These are phyloP conservation scores for Fusarium duplospermum DNA, from an alignment of 2,329 filamentous ascomycete species.

Conservation along the genomic window DNA sequence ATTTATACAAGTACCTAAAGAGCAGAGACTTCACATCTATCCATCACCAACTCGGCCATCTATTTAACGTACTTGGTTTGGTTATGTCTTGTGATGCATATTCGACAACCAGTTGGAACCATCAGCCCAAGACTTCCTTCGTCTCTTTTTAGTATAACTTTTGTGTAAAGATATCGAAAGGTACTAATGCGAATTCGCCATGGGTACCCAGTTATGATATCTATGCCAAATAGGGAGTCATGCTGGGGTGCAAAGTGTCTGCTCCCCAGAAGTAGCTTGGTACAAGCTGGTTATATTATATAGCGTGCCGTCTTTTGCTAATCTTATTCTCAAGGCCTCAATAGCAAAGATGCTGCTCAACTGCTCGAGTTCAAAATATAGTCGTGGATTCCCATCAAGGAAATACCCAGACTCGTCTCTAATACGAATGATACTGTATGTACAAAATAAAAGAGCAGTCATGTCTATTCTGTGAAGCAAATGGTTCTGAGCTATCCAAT, in stretches of 20 bases:
- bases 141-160: background rate
- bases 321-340: background rate
- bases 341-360: background rate
- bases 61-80: background rate
- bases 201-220: no score
- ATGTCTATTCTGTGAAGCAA: background rate
- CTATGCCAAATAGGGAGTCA: no score
- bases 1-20: background rate
- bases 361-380: background rate
- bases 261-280: background rate
- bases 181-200: background rate
- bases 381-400: background rate
- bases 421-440: background rate
- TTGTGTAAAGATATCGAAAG: background rate
- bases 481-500: background rate
- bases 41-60: background rate
- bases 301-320: background rate
- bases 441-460: background rate
- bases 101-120: background rate
- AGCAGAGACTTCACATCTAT: background rate
- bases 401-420: background rate
- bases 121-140: background rate
- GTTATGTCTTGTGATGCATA: background rate
- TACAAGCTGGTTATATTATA: background rate
- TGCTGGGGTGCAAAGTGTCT: background rate